Evolutionary conservation across 2,329 filamentous ascomycete genomes (phyloP).

Genomic region (Daldinia sp.): DNA sequence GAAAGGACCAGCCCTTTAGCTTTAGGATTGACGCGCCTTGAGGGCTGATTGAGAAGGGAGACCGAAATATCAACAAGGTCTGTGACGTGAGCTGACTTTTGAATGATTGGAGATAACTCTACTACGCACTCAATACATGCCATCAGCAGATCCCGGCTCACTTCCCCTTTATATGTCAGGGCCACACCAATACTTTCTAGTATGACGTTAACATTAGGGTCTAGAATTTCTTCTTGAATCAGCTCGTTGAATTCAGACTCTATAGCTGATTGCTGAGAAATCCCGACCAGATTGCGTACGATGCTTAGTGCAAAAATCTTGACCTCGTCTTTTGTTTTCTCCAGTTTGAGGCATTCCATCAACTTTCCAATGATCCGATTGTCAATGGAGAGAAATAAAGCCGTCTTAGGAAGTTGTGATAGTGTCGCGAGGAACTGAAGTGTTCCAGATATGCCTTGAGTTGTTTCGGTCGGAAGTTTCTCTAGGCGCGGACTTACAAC

Average conservation of each 20-base stretch:
- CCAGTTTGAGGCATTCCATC: slow-evolving; percentile 76
- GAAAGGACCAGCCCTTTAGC: slow-evolving; percentile 84
- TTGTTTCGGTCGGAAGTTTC: slow-evolving; percentile 85
- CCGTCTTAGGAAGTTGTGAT: slow-evolving; percentile 75
- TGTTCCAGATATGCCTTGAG: slow-evolving; percentile 87
- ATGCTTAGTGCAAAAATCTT: slow-evolving; percentile 85
- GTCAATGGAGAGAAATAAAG: slow-evolving; percentile 73
- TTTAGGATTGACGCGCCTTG: slow-evolving; percentile 82
- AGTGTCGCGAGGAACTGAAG: slow-evolving; percentile 85
- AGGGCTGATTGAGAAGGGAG: slow-evolving; percentile 86
- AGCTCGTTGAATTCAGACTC: slow-evolving; percentile 69
- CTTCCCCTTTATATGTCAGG: slow-evolving; percentile 67
- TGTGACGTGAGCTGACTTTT: slow-evolving; percentile 75
- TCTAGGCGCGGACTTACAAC: slow-evolving; percentile 81
- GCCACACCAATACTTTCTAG: slow-evolving; percentile 76
- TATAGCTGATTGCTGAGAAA: slow-evolving; percentile 66
- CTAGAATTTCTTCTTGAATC: slow-evolving; percentile 67
- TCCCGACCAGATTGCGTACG: slow-evolving; percentile 74
- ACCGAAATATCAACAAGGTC: slow-evolving; percentile 83
- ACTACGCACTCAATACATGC: slow-evolving; percentile 83
- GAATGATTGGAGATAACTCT: slow-evolving; percentile 77
- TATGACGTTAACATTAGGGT: slow-evolving; percentile 69
- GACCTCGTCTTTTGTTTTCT: slow-evolving; percentile 86
- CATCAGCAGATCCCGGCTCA: slow-evolving; percentile 81
- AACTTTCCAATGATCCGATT: slow-evolving; percentile 76